Percentiles rank a stretch among this genome's conserved stretches.
phyloP scores from a whole-genome alignment of 2,329 filamentous ascomycete species.

The Zymoseptoria tritici region DNA sequence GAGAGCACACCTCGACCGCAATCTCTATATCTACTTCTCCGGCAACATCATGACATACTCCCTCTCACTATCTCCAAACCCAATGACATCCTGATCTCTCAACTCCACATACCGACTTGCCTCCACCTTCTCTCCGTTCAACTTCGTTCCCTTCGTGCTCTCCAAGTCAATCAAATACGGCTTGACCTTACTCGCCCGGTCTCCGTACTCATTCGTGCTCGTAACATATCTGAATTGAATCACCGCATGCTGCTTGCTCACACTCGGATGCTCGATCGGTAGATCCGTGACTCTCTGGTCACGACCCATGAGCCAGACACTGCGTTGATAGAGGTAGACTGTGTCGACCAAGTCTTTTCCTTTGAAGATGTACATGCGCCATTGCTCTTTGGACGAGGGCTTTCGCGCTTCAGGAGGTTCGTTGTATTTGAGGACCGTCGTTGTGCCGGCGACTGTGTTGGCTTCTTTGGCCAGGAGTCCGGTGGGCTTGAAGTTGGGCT shows the following conservation, averaged over 20 bases:
- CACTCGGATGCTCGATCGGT: slow-evolving; percentile 78
- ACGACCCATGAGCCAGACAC: slow-evolving; percentile 85
- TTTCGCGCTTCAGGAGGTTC: slow-evolving; percentile 91
- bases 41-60: slow-evolving; percentile 95
- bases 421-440: slow-evolving; percentile 86
- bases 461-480: slow-evolving; percentile 81
- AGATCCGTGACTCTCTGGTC: slow-evolving; percentile 77
- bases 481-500: slow-evolving; percentile 75
- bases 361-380: slow-evolving; percentile 93
- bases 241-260: slow-evolving; percentile 92
- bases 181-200: slow-evolving; percentile 61
- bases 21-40: slow-evolving; percentile 7
- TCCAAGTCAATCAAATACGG: slow-evolving; percentile 92
- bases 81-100: slow-evolving; percentile 78
- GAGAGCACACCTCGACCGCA: too few relatives aligned
- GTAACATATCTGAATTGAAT: slow-evolving; percentile 85
- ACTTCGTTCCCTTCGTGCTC: slow-evolving; percentile 78
- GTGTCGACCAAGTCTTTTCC: slow-evolving; percentile 69
- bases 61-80: slow-evolving; percentile 77
- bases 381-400: slow-evolving; percentile 66
- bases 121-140: slow-evolving; percentile 70
- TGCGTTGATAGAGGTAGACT: slow-evolving; percentile 65
- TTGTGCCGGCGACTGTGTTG: slow-evolving; percentile 70
- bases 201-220: slow-evolving; percentile 78
- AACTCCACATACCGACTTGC: slow-evolving; percentile 77